phyloP scores from a whole-genome alignment of 805 yeast species.

The Saccharomycopsis sp. region DNA sequence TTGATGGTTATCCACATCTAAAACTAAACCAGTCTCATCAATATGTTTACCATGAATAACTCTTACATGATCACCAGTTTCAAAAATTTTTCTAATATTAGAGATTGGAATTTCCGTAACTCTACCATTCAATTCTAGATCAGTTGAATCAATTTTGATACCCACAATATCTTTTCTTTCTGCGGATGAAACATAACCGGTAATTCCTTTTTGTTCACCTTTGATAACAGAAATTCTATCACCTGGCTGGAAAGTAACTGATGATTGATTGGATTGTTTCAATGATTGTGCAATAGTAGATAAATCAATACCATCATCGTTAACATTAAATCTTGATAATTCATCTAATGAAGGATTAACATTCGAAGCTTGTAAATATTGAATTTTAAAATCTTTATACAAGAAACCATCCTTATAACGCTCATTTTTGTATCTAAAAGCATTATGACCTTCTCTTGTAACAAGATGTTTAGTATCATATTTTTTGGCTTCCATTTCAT shows the following conservation, averaged over 20 bases:
- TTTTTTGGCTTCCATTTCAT: slow-evolving; percentile 80
- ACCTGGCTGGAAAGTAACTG: slow-evolving; percentile 74
- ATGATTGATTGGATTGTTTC: slow-evolving; percentile 47
- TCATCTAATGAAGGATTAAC: slow-evolving; percentile 87
- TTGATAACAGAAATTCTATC: slow-evolving; percentile 84
- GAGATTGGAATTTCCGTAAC: slow-evolving; percentile 70
- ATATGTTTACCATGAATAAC: slow-evolving; percentile 84
- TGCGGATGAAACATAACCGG: slow-evolving; percentile 65
- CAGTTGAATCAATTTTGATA: slow-evolving; percentile 36
- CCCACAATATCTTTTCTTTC: slow-evolving; percentile 39
- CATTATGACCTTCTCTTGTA: slow-evolving; percentile 50
- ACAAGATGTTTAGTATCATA: slow-evolving; percentile 67
- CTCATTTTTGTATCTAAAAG: slow-evolving; percentile 71
- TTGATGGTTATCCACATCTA: slow-evolving; percentile 68
- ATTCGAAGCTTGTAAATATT: slow-evolving; percentile 66
- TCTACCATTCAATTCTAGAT: slow-evolving; percentile 36
- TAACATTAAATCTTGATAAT: slow-evolving; percentile 66
- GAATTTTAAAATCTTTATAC: slow-evolving; percentile 76
- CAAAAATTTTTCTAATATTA: slow-evolving; percentile 75
- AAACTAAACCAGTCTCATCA: slow-evolving; percentile 93
- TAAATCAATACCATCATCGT: slow-evolving; percentile 83
- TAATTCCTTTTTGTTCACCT: slow-evolving; percentile 90
- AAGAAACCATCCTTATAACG: slow-evolving; percentile 86
- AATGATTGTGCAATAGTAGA: slow-evolving; percentile 80
- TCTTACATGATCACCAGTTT: slow-evolving; percentile 91